Percentiles rank a stretch among this genome's conserved stretches.
phyloP scores from a whole-genome alignment of 352 stramenopile species.

The Ochromonadaceae sp. region DNA sequence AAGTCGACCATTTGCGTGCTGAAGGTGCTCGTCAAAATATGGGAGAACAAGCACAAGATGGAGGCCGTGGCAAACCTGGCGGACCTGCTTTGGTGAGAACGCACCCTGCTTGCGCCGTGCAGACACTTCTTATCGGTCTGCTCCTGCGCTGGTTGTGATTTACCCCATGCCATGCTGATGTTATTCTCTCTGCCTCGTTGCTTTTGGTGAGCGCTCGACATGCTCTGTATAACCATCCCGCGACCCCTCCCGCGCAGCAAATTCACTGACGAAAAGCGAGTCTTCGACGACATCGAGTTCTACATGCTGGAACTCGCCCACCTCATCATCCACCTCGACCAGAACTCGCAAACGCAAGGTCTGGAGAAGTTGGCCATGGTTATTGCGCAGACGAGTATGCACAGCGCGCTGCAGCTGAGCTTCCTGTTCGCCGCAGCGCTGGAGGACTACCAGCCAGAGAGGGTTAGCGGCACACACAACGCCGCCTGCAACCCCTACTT shows the following conservation, averaged over 20 bases:
- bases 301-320: conserved; percentile 69
- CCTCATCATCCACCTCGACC: conserved; percentile 72
- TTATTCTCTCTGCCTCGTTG: neutral
- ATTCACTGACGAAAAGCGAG: conserved; percentile 33
- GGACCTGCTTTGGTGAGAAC: conserved; percentile 17
- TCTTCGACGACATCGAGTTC: conserved; percentile 73
- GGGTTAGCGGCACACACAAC: conserved; percentile 43
- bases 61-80: conserved; percentile 23
- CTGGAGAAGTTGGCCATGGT: conserved; percentile 63
- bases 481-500: conserved; percentile 48
- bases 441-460: conserved; percentile 66
- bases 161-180: neutral
- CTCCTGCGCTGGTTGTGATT: conserved; percentile 18
- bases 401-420: conserved; percentile 66
- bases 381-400: conserved; percentile 52
- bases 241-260: conserved; percentile 6
- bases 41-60: conserved; percentile 27
- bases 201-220: neutral
- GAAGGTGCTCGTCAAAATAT: conserved; percentile 32
- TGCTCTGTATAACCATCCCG: no score
- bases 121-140: conserved; percentile 2
- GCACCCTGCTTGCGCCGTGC: no score
- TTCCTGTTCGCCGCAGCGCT: conserved; percentile 63
- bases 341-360: conserved; percentile 51
- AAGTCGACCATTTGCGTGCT: conserved; percentile 27